Evolutionary conservation across 1,284 basidiomycete genomes (phyloP).

Genomic region (Puccinia brachypodii): DNA sequence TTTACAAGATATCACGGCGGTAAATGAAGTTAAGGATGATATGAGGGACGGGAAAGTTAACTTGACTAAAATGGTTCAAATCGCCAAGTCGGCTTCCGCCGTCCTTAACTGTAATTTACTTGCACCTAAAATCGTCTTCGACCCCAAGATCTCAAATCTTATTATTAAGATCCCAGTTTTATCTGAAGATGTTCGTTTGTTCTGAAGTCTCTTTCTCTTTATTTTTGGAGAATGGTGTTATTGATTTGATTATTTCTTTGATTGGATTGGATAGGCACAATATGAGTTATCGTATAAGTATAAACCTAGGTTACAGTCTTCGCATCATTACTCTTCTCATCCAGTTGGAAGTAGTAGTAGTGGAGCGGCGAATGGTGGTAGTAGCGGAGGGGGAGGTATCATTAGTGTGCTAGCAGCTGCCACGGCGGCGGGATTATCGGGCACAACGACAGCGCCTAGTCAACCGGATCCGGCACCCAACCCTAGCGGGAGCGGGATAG

Average conservation of each 20-base stretch:
- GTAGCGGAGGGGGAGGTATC: background rate
- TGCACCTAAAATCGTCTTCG: slow-evolving; percentile 51
- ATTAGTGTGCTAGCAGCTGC: background rate
- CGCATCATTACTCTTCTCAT: background rate
- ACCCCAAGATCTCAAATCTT: slow-evolving; percentile 50
- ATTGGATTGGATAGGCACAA: slow-evolving; percentile 3
- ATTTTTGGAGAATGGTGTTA: background rate
- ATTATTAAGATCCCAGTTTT: slow-evolving; percentile 50
- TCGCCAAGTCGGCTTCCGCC: slow-evolving; percentile 52
- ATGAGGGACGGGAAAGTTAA: slow-evolving; percentile 55
- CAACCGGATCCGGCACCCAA: background rate
- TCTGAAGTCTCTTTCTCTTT: background rate
- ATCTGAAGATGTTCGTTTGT: slow-evolving; percentile 46
- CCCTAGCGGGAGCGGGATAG: background rate
- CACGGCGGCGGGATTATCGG: background rate
- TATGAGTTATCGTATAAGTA: slow-evolving; percentile 46
- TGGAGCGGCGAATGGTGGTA: background rate
- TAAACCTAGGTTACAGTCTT: slow-evolving; percentile 24
- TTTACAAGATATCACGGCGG: slow-evolving; percentile 55
- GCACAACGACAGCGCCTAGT: background rate
- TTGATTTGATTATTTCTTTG: background rate
- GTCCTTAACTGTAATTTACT: slow-evolving; percentile 52
- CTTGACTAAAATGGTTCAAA: slow-evolving; percentile 55
- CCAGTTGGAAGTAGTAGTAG: background rate
- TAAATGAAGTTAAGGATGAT: slow-evolving; percentile 55